These are phyloP conservation scores for Podosphaera aphanis DNA, from an alignment of 2,329 filamentous ascomycete species.

Conservation along the genomic window DNA sequence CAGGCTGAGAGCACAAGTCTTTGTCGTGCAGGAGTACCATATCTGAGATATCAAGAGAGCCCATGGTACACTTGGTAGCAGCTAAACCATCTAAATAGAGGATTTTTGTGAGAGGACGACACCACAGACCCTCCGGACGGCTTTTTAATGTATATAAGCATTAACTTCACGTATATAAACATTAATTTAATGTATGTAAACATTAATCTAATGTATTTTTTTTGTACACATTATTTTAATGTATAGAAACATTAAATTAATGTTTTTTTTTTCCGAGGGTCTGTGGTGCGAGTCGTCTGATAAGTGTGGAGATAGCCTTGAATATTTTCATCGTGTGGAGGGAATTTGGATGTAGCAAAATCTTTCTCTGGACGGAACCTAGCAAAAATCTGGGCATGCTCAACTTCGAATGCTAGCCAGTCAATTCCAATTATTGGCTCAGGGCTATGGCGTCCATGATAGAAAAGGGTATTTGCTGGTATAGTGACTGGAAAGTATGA, in stretches of 20 bases:
- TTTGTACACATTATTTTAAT: too few species aligned
- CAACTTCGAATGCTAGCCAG: slow-evolving; percentile 57
- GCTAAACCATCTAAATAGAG: slow-evolving; percentile 50
- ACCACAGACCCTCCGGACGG: too few species aligned
- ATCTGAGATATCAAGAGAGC: slow-evolving; percentile 46
- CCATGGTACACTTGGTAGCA: slow-evolving; percentile 39
- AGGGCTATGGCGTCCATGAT: slow-evolving; percentile 37
- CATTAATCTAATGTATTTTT: too few species aligned
- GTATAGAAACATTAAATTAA: too few species aligned
- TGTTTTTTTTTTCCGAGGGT: too few species aligned
- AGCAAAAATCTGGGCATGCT: slow-evolving; percentile 42
- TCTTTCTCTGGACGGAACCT: too few species aligned
- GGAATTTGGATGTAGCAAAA: too few species aligned
- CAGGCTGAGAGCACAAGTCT: not conserved
- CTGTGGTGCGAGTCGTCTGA: slow-evolving; percentile 32
- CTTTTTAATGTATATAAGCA: too few species aligned
- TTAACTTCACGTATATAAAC: too few species aligned
- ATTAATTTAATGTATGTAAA: too few species aligned
- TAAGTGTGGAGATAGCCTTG: slow-evolving; percentile 45
- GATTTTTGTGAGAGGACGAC: slow-evolving; percentile 29
- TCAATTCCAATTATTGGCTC: slow-evolving; percentile 30
- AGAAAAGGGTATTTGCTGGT: slow-evolving; percentile 38
- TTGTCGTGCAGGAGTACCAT: slow-evolving; percentile 22
- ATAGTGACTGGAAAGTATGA: slow-evolving; percentile 47
- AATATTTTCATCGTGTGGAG: too few species aligned